Evolutionary conservation across 1,284 basidiomycete species (phyloP).

Genomic region (Psilocybe mexicana): DNA sequence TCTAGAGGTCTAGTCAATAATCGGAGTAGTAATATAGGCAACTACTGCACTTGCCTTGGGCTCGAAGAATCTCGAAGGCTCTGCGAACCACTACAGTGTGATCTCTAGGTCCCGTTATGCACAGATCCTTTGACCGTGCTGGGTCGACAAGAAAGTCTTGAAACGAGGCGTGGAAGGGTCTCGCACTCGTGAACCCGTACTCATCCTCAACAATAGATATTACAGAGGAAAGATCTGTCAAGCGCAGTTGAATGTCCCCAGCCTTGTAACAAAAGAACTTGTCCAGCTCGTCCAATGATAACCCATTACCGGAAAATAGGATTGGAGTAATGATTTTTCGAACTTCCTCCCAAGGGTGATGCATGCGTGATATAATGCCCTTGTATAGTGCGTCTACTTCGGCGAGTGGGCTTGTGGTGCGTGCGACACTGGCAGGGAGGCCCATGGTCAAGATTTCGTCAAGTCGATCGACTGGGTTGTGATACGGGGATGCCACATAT

Average conservation of each 20-base stretch:
- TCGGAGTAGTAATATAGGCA: neutral
- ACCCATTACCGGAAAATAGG: neutral
- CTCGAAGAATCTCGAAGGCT: neutral
- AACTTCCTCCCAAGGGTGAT: neutral
- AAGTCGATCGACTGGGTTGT: neutral
- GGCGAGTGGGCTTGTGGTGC: constrained; percentile 1
- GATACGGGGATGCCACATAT: constrained; percentile 2
- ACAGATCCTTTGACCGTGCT: neutral
- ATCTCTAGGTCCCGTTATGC: neutral
- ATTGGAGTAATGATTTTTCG: neutral
- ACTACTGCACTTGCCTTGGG: neutral
- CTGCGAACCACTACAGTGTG: neutral
- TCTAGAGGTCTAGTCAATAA: neutral
- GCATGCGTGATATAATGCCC: neutral
- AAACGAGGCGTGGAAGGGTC: constrained; percentile 6
- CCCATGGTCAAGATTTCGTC: neutral
- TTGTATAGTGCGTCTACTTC: constrained; percentile 11
- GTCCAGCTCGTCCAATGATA: neutral
- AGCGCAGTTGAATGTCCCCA: neutral
- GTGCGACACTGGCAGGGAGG: too few relatives aligned
- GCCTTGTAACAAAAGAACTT: neutral
- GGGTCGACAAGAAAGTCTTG: constrained; percentile 1
- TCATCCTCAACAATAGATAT: neutral
- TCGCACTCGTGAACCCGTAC: neutral
- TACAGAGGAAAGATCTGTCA: neutral